A percentile compares a stretch with the other conserved stretches of the same genome.
phyloP scores from a whole-genome alignment of 768 basidiomycete genomes.

The Leccinum ochraceum region DNA sequence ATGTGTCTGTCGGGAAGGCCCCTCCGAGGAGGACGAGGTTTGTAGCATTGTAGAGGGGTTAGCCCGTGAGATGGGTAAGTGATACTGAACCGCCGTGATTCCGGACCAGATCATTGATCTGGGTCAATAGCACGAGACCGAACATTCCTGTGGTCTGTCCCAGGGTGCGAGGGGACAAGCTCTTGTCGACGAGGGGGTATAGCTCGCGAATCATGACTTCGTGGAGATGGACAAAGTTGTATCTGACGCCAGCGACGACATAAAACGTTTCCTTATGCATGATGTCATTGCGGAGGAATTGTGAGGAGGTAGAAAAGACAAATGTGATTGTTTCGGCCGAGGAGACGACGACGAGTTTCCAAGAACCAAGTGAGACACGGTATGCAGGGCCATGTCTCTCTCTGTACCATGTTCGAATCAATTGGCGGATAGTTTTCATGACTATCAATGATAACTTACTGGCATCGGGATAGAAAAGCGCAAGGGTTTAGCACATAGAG shows the following conservation, averaged over 20 bases:
- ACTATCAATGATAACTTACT: conserved; percentile 14
- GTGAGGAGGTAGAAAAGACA: conserved; percentile 3
- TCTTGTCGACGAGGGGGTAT: conserved; percentile 24
- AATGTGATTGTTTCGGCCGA: conserved; percentile 16
- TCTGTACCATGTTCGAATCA: conserved; percentile 13
- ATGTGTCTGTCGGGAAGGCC: conserved; percentile 20
- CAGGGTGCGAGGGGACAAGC: conserved; percentile 15
- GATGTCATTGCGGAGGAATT: conserved; percentile 13
- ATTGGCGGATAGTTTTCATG: neutral
- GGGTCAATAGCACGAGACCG: conserved; percentile 12
- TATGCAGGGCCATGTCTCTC: conserved; percentile 17
- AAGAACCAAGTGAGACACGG: conserved; percentile 19
- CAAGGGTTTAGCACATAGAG: conserved; percentile 16
- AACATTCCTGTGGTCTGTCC: conserved; percentile 14
- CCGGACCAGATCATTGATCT: conserved; percentile 11
- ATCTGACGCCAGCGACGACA: conserved; percentile 13
- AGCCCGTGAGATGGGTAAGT: conserved; percentile 15
- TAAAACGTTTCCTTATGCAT: conserved; percentile 15
- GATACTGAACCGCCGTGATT: conserved; percentile 8
- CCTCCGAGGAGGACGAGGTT: conserved; percentile 23
- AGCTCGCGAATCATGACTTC: conserved; percentile 21
- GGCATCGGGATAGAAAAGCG: conserved; percentile 12
- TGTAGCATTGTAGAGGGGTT: conserved; percentile 19
- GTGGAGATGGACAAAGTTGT: conserved; percentile 11
- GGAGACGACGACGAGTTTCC: conserved; percentile 18